These are phyloP conservation scores for Ogataea zsoltii DNA, from an alignment of 805 yeast species.

Conservation along the genomic window DNA sequence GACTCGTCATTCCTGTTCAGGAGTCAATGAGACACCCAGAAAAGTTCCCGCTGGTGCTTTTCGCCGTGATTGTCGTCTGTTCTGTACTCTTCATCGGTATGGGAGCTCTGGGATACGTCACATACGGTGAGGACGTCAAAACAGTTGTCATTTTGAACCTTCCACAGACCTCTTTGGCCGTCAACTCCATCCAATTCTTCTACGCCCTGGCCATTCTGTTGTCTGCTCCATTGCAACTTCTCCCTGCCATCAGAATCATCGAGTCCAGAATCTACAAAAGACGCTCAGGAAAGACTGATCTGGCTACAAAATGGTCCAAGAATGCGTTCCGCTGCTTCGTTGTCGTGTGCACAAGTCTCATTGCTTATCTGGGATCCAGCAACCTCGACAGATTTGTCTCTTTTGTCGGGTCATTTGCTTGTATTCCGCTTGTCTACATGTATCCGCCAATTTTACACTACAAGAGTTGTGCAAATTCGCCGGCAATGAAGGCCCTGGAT, in stretches of 20 bases:
- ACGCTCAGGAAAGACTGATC: slow-evolving; percentile 57
- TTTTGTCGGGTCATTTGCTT: slow-evolving; percentile 81
- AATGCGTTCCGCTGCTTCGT: slow-evolving; percentile 56
- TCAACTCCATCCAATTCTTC: slow-evolving; percentile 65
- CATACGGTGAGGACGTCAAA: slow-evolving; percentile 63
- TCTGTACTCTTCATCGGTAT: slow-evolving; percentile 60
- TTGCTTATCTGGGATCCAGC: slow-evolving; percentile 68
- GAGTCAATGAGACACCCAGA: slow-evolving; percentile 79
- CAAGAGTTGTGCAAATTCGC: slow-evolving; percentile 46
- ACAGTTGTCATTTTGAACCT: slow-evolving; percentile 72
- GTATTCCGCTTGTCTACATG: slow-evolving; percentile 83
- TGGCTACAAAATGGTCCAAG: slow-evolving; percentile 62
- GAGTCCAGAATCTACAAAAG: slow-evolving; percentile 62
- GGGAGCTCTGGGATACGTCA: slow-evolving; percentile 68
- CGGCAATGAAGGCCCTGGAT: slow-evolving; percentile 46
- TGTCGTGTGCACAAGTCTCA: slow-evolving; percentile 53
- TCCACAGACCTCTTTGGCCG: slow-evolving; percentile 65
- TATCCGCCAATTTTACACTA: slow-evolving; percentile 80
- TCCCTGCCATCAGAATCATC: slow-evolving; percentile 75
- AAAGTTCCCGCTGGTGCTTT: slow-evolving; percentile 66
- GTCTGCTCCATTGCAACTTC: slow-evolving; percentile 78
- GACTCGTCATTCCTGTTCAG: slow-evolving; percentile 77
- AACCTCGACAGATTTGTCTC: slow-evolving; percentile 75
- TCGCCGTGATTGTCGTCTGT: slow-evolving; percentile 61
- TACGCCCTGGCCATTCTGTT: slow-evolving; percentile 74